Percentiles rank a stretch among this genome's conserved stretches.
Evolutionary conservation across 2,329 filamentous ascomycete species (phyloP).

Genomic region (Fusarium subtropicale): DNA sequence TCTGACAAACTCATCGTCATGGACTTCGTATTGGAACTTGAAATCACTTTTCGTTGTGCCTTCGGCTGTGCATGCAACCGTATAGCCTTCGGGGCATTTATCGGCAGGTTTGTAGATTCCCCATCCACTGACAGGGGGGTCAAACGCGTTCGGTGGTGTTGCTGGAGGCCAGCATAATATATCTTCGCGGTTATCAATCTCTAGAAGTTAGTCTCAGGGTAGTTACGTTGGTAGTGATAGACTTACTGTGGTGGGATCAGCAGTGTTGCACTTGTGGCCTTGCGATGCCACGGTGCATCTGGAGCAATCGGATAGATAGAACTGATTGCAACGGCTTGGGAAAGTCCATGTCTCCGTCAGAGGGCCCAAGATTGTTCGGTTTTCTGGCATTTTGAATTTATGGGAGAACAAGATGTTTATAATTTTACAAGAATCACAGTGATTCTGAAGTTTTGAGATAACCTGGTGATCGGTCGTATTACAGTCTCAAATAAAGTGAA

Average conservation of each 20-base stretch:
- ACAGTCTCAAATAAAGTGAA: background rate
- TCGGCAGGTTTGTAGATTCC: slow-evolving; percentile 4
- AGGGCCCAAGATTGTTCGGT: background rate
- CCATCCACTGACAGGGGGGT: background rate
- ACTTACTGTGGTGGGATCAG: background rate
- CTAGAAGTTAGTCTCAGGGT: background rate
- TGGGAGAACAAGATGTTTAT: no score
- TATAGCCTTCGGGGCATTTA: slow-evolving; percentile 1
- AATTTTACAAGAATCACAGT: background rate
- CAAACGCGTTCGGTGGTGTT: background rate
- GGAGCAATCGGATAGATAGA: background rate
- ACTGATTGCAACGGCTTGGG: rapidly evolving
- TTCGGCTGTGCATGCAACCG: background rate
- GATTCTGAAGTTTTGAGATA: background rate
- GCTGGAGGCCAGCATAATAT: background rate
- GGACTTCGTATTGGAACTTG: slow-evolving; percentile 11
- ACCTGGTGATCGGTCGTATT: no score
- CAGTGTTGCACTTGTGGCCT: background rate
- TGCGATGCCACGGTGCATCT: background rate
- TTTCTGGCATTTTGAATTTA: background rate
- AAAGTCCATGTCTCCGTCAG: background rate
- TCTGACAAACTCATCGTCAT: background rate
- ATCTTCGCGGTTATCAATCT: background rate
- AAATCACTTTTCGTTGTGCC: background rate
- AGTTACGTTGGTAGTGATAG: background rate